These are phyloP conservation scores for Trichoderma polysporum DNA, from an alignment of 2,329 filamentous ascomycete species.

Conservation along the genomic window DNA sequence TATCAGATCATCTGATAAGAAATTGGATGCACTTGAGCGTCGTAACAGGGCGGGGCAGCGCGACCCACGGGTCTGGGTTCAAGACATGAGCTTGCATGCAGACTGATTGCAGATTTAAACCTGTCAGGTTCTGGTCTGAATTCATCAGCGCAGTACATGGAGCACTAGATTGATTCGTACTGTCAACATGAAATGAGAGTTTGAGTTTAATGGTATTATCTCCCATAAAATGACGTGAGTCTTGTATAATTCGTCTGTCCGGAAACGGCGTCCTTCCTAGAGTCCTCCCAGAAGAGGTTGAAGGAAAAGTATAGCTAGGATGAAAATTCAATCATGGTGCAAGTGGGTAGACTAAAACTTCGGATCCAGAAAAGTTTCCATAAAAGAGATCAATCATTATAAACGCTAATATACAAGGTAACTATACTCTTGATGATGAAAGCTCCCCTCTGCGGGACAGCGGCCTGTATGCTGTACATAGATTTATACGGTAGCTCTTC, in stretches of 20 bases:
- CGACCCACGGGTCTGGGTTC: neutral
- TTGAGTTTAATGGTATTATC: neutral
- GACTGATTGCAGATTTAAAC: neutral
- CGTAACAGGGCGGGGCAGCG: neutral
- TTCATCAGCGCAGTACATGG: neutral
- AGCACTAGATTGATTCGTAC: neutral
- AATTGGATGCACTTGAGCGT: neutral
- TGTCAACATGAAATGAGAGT: neutral
- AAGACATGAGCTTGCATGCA: neutral
- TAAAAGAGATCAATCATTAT: neutral
- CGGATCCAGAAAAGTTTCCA: neutral
- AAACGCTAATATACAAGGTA: neutral
- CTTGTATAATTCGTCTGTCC: neutral
- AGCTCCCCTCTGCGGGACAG: neutral
- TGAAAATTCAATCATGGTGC: neutral
- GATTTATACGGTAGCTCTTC: neutral
- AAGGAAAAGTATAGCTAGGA: neutral
- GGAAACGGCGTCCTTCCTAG: neutral
- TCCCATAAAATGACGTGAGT: neutral
- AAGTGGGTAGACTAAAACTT: neutral
- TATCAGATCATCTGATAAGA: slow-evolving; percentile 21
- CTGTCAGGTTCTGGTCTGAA: neutral
- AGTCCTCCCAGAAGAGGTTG: neutral
- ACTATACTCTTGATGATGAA: neutral
- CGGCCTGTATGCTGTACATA: neutral